phyloP scores from a whole-genome alignment of 495 filamentous ascomycete genomes.

The Neurospora sp. region DNA sequence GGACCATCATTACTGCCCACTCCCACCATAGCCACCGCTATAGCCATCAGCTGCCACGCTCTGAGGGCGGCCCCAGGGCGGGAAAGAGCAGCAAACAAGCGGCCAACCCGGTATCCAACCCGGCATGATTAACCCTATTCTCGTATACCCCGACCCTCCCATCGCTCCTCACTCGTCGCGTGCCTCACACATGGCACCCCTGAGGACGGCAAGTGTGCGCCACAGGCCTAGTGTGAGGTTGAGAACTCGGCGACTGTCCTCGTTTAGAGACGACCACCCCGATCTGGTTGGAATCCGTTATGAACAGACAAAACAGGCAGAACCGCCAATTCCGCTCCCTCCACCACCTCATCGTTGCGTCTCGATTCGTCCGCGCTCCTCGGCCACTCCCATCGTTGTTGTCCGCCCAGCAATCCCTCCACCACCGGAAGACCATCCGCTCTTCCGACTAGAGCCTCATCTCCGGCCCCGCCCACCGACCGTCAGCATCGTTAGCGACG shows the following conservation, averaged over 20 bases:
- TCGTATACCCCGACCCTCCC: slow-evolving; percentile 12
- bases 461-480: slow-evolving; percentile 11
- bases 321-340: slow-evolving; percentile 46
- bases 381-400: slow-evolving; percentile 19
- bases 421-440: slow-evolving; percentile 37
- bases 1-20: background rate
- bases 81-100: slow-evolving; percentile 7
- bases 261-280: slow-evolving; percentile 35
- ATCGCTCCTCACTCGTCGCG: slow-evolving; percentile 6
- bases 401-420: slow-evolving; percentile 31
- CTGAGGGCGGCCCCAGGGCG: background rate
- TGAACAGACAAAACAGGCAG: slow-evolving; percentile 43
- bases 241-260: slow-evolving; percentile 23
- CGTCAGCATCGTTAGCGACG: background rate
- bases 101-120: background rate
- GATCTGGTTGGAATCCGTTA: slow-evolving; percentile 44
- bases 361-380: background rate
- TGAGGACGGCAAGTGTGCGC: slow-evolving; percentile 25
- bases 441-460: slow-evolving; percentile 28
- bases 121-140: background rate
- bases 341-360: slow-evolving; percentile 28
- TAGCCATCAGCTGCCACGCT: background rate
- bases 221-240: slow-evolving; percentile 25
- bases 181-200: slow-evolving; percentile 22
- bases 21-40: background rate